phyloP scores from a whole-genome alignment of 2,329 filamentous ascomycete genomes.

The Pseudogymnoascus sp. region DNA sequence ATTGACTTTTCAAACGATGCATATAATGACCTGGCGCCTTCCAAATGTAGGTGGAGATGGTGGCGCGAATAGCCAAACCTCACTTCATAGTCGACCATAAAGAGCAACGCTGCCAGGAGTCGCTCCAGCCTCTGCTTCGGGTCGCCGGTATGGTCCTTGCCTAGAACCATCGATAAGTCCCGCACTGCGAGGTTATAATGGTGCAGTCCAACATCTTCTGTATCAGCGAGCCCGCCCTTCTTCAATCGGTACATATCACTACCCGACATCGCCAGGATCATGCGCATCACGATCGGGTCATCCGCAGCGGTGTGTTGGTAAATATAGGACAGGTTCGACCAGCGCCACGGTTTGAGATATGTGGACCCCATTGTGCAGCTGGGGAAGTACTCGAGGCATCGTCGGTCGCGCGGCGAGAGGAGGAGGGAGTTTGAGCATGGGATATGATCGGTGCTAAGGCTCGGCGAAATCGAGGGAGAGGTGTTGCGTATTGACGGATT shows the following conservation, averaged over 20 bases:
- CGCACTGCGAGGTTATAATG: background rate
- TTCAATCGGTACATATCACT: constrained; percentile 28
- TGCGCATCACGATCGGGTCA: constrained; percentile 32
- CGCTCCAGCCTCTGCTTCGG: constrained; percentile 9
- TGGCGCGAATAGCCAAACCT: constrained; percentile 7
- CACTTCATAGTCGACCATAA: background rate
- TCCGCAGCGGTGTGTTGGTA: constrained; percentile 29
- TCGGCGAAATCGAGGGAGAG: constrained; percentile 15
- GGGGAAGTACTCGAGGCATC: constrained; percentile 30
- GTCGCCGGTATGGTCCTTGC: constrained; percentile 5
- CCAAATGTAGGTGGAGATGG: background rate
- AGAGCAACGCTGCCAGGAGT: background rate
- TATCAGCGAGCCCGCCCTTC: background rate
- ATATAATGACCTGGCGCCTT: background rate
- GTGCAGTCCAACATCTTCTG: background rate
- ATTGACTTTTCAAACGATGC: background rate
- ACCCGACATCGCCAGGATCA: constrained; percentile 31
- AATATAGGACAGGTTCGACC: constrained; percentile 31
- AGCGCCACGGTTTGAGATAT: constrained; percentile 32
- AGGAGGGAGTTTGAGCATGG: constrained; percentile 30
- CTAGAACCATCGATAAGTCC: background rate
- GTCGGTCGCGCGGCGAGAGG: constrained; percentile 28
- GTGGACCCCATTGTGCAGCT: constrained; percentile 29
- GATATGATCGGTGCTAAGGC: constrained; percentile 13
- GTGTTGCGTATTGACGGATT: constrained; percentile 23